These are phyloP conservation scores for Fusarium irregulare DNA, from an alignment of 2,329 filamentous ascomycete species.

Conservation along the genomic window DNA sequence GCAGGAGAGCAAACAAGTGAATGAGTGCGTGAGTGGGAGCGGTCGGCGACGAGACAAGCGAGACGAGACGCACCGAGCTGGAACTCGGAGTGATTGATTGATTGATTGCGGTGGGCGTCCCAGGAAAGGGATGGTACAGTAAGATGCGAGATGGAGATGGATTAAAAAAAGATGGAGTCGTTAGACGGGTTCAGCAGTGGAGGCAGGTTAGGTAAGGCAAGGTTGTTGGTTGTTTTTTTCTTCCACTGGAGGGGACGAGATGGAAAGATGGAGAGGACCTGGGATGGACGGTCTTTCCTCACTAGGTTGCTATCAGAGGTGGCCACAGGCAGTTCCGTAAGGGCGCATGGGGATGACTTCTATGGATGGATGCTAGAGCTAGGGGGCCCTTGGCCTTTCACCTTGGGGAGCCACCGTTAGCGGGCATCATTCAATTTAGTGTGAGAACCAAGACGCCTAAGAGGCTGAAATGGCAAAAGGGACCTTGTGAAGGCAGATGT, in stretches of 20 bases:
- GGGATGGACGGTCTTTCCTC: conserved; percentile 31
- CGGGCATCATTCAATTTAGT: conserved; percentile 18
- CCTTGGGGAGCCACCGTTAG: background rate
- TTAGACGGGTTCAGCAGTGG: conserved; percentile 24
- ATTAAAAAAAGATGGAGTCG: conserved; percentile 46
- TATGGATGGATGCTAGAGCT: conserved; percentile 4
- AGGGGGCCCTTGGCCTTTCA: conserved; percentile 17
- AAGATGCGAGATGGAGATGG: conserved; percentile 40
- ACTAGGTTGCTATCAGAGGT: conserved; percentile 22
- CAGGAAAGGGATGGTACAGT: conserved; percentile 37
- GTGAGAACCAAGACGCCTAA: conserved; percentile 27
- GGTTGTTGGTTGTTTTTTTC: conserved; percentile 31
- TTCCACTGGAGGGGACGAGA: conserved; percentile 31
- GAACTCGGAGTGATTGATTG: conserved; percentile 6
- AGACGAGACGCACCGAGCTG: conserved; percentile 10
- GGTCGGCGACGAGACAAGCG: conserved; percentile 23
- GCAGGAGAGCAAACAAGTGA: conserved; percentile 22
- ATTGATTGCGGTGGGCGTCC: conserved; percentile 31
- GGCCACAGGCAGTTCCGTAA: conserved; percentile 36
- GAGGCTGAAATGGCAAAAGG: conserved; percentile 32
- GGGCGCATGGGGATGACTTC: conserved; percentile 24
- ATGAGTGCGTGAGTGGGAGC: conserved; percentile 6
- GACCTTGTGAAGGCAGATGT: conserved; percentile 19
- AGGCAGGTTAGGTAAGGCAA: conserved; percentile 33
- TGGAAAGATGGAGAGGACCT: conserved; percentile 6